phyloP scores from a whole-genome alignment of 345 rosid genomes.

The Tarenaya hassleriana region DNA sequence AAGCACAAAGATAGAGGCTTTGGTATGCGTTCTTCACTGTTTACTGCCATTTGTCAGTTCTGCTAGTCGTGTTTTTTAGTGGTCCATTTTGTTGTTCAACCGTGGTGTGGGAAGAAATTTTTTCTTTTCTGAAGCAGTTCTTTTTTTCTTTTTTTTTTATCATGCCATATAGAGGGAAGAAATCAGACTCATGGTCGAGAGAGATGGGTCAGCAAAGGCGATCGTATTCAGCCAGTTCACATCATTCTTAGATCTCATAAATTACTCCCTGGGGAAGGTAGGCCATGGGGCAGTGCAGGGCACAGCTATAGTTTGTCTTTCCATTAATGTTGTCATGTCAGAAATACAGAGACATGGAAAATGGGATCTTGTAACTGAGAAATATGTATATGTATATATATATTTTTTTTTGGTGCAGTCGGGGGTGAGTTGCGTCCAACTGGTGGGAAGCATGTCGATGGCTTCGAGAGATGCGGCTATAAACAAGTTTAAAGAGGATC shows the following conservation, averaged over 20 bases:
- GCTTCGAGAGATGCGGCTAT: conserved; percentile 77
- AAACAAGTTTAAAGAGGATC: conserved; percentile 74
- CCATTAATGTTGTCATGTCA: background rate
- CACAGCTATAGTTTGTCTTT: background rate
- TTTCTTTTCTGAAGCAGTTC: too few relatives aligned
- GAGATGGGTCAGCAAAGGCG: conserved; percentile 97
- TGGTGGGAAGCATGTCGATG: conserved; percentile 85
- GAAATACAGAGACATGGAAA: conserved; percentile 1
- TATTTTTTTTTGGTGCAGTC: conserved; percentile 46
- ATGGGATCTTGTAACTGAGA: too few relatives aligned
- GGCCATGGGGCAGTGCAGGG: too few relatives aligned
- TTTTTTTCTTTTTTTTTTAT: conserved; percentile 15
- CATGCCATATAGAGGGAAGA: conserved; percentile 72
- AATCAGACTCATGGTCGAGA: conserved; percentile 84
- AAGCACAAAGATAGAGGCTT: conserved; percentile 97
- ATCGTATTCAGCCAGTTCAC: conserved; percentile 99
- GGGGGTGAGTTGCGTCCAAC: conserved; percentile 70
- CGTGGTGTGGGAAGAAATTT: too few relatives aligned
- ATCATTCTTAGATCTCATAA: conserved; percentile 84
- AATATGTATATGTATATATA: too few relatives aligned
- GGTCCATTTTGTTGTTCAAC: background rate
- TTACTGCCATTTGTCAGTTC: background rate
- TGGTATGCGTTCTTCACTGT: conserved; percentile 45
- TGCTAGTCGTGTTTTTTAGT: background rate
- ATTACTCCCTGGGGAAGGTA: conserved; percentile 81